A percentile compares a stretch with the other conserved stretches of the same genome.
Conservation (phyloP, 176 grass and related monocot genomes). For the maize (Zea mays) region DNA sequence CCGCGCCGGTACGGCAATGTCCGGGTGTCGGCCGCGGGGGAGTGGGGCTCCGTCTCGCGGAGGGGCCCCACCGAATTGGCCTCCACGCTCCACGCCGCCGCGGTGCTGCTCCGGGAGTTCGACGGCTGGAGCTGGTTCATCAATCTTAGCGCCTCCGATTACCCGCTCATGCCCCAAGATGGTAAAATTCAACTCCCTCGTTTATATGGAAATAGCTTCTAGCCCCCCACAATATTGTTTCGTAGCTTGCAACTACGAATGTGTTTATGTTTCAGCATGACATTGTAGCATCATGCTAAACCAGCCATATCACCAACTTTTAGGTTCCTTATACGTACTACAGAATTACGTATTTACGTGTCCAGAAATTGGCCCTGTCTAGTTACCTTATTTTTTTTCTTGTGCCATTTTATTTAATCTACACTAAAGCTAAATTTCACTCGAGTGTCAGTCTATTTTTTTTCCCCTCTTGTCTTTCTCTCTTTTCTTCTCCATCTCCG, state of each 20-base stretch:
- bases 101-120: conserved; percentile 72
- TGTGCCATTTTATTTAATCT: background rate
- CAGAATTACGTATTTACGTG: background rate
- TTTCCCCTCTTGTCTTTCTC: too few relatives aligned
- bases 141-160: conserved; percentile 92
- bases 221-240: background rate
- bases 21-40: conserved; percentile 47
- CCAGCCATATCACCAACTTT: background rate
- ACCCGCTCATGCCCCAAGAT: conserved; percentile 92
- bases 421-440: too few relatives aligned
- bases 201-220: conserved; percentile 1
- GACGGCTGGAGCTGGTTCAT: conserved; percentile 96
- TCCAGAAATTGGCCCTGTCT: background rate
- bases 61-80: conserved; percentile 74
- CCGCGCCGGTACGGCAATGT: conserved; percentile 72
- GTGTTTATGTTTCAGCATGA: background rate
- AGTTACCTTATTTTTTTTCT: background rate
- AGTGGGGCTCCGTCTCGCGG: conserved; percentile 50
- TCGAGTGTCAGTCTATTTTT: too few relatives aligned
- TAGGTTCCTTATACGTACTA: background rate
- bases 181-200: conserved; percentile 46
- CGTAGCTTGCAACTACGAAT: background rate
- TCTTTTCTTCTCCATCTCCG: too few relatives aligned
- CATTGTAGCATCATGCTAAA: background rate
- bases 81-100: conserved; percentile 75